Base-by-base conservation (phyloP, 306 rosid species). In the Pyrus pyrifolia region DNA sequence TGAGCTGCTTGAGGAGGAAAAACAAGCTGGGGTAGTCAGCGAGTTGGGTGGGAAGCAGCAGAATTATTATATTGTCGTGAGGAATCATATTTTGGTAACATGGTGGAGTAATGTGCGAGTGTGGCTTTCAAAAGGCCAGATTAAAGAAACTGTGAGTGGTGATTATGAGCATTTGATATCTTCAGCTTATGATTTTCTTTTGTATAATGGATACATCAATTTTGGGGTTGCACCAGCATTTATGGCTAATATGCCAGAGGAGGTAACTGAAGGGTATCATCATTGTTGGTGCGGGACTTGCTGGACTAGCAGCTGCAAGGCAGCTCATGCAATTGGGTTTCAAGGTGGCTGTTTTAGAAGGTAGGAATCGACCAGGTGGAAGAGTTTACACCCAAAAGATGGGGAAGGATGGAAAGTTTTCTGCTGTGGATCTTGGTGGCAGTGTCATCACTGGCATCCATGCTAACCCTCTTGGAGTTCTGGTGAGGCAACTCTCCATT, bases 381-480 rank as follows among this genome's bases (percentile, higher is more conserved):
- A 86, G 98, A 74, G 97, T 95, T 78, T 92, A 92, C 84, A 92
- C 98, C 49, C 91, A 90, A 78, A 95, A 88, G 87, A 82, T 95
- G 86, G 97, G 96, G 55, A 25, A 8, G 18, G 89, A 83, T 61
- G 96, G 89, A 8, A 89, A 83, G 4, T 90, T 86, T 80, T 83
- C 93, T 57, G 93, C 92, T 0, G 52, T 90, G 38, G 98, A 95
- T 82, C 89, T 95, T 49, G 97, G 97, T 57, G 97, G 98, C 44
- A 92, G 97, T 78, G 92, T 95, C 71, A 92, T 95, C 51, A 95
- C 97, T 38, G 98, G 98, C 22, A 89, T 92, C 78, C 93, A 95
- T 81, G 98, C 97, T 51, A 95, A 95, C 68, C 98, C 98, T 70
- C 91, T 95, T 45, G 98, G 93, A 71, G 98, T 95, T 82, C 68